phyloP scores from a whole-genome alignment of 2,329 filamentous ascomycete genomes.

The Fusarium newnesense region DNA sequence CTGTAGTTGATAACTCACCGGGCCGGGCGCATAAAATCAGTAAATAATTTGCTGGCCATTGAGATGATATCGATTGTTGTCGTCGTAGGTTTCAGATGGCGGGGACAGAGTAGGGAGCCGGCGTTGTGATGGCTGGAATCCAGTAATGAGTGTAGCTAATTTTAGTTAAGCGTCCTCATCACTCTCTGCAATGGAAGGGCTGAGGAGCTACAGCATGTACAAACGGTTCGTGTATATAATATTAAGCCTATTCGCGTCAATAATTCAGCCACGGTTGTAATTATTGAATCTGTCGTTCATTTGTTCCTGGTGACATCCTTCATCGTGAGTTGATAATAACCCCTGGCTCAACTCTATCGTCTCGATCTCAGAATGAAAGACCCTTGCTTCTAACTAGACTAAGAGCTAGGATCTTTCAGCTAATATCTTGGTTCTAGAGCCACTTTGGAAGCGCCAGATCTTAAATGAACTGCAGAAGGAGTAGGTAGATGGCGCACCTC shows the following conservation, averaged over 20 bases:
- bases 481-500: slow-evolving; percentile 14
- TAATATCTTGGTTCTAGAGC: slow-evolving; percentile 1
- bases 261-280: slow-evolving; percentile 16
- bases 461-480: slow-evolving; percentile 29
- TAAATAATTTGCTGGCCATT: not conserved
- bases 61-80: not conserved
- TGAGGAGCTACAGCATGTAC: slow-evolving; percentile 28
- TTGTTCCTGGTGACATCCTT: slow-evolving; percentile 6
- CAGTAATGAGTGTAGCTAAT: slow-evolving; percentile 26
- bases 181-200: slow-evolving; percentile 1
- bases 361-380: not conserved
- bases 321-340: not conserved
- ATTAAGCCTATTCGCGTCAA: slow-evolving; percentile 11
- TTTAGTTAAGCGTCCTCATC: slow-evolving; percentile 27
- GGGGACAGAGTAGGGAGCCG: slow-evolving; percentile 17
- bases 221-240: slow-evolving; percentile 17
- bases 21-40: slow-evolving; percentile 5
- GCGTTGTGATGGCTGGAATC: slow-evolving; percentile 30
- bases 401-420: slow-evolving; percentile 8
- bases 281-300: slow-evolving; percentile 1
- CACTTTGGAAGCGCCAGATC: slow-evolving; percentile 6
- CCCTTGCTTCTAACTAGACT: not conserved
- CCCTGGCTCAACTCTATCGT: not conserved
- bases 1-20: slow-evolving; percentile 6
- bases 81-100: not conserved